phyloP scores from a whole-genome alignment of 2,329 filamentous ascomycete species.

The Aspergillus costaricaensis region DNA sequence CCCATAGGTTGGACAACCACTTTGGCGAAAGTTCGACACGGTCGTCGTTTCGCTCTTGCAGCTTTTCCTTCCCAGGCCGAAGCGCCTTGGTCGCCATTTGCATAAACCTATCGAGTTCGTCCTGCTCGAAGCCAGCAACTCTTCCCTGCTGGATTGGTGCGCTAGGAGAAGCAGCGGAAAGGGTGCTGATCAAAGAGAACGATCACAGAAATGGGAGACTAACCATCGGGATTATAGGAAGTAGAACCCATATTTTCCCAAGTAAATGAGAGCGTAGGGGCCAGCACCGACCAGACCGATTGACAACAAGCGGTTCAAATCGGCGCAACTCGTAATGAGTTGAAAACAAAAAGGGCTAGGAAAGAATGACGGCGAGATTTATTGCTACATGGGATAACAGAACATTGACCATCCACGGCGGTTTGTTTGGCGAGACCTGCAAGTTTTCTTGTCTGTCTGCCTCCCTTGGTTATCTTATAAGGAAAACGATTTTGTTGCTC shows the following conservation, averaged over 20 bases:
- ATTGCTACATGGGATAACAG: conserved; percentile 25
- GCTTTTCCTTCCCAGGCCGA: not conserved
- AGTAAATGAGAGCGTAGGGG: conserved; percentile 20
- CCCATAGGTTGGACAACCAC: not conserved
- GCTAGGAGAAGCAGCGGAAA: conserved; percentile 1
- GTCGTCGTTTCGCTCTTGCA: conserved; percentile 2
- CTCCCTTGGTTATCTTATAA: conserved; percentile 7
- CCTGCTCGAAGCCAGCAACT: conserved; percentile 3
- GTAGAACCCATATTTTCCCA: conserved; percentile 37
- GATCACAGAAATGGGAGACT: conserved; percentile 28
- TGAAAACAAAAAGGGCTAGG: conserved; percentile 6
- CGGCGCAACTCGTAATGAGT: conserved; percentile 16
- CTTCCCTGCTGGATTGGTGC: not conserved
- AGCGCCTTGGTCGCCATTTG: not conserved
- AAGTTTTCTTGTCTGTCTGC: not conserved
- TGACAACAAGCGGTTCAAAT: conserved; percentile 20
- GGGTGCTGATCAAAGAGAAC: conserved; percentile 18
- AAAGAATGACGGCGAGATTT: conserved; percentile 12
- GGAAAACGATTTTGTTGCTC: not conserved
- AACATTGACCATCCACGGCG: conserved; percentile 9
- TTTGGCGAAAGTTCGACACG: not conserved
- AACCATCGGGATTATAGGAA: conserved; percentile 42
- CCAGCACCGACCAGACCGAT: conserved; percentile 27
- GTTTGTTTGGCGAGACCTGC: conserved; percentile 4
- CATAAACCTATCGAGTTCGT: not conserved